Base-by-base conservation (phyloP, 1,284 basidiomycete species). In the Ustilago loliicola region DNA sequence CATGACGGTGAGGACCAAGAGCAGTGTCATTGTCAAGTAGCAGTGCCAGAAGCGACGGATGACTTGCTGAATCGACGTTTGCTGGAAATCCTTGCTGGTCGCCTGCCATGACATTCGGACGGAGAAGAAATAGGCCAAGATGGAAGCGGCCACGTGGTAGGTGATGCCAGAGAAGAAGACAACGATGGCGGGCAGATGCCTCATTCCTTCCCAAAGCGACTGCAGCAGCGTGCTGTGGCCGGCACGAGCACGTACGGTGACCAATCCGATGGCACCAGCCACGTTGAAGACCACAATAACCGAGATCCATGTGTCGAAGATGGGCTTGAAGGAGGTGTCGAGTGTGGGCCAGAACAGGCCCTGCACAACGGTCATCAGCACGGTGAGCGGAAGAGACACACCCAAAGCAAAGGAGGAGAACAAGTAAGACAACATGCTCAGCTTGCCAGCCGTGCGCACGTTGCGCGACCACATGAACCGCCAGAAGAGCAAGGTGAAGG, bases 391-490 rank as follows among this genome's bases (percentile, higher is more conserved):
- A 11, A 91, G 89, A 3, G 91, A 90, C 6, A 89, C 90, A 0
- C 92, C 91, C 67, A 95, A 92, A 61, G 93, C 93, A 81, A 93
- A 94, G 86, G 94, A 95, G 10, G 70, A 77, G 50, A 78, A 94
- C 91, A 94, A 94, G 87, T 94, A 92, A 89, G 85, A 66, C 83
- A 82, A 61, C 71, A 81, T 92, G 66, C 88, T 90, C 82, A 93
- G 89, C 88, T 94, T 95, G 89, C 93, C 94, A 86, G 94, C 93
- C 34, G 67, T 57, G 7, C 7, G 7, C 15, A 68, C 63, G 9
- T 60, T 45, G 2, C 38, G 92, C 50, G 84, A 87, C 0, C 91
- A 92, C 36, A 94, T 79, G 88, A 94, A 94, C 19, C 86, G 88
- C 52, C 90, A 90, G 36, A 94, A 90, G 79, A 94, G 92, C 76